Evolutionary conservation across 2,329 filamentous ascomycete genomes (phyloP), one percentile per base, ranked within the genome.

Genomic region (Aureobasidium pullulans): DNA sequence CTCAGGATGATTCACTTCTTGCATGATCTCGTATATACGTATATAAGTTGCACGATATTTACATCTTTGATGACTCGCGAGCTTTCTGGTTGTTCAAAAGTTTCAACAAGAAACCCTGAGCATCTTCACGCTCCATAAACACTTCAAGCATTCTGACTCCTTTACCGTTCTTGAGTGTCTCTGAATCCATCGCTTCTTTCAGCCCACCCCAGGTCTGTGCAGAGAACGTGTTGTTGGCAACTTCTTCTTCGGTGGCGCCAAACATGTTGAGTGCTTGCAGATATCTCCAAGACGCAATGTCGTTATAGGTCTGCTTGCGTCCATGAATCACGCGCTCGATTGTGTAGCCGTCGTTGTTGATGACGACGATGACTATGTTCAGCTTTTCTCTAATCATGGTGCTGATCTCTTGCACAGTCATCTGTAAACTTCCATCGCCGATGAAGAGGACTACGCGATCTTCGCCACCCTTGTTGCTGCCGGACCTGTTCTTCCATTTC

Each of bases 321-420:
- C 81, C 90, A 72, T 96, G 90, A 67, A 96, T 95, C 71, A 84
- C 88, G 31, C 91, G 84, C 75, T 96, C 91, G 71, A 95, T 94
- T 7, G 90, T 94, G 75, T 89, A 96, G 10, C 91, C 91, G 40
- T 92, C 84, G 71, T 95, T 95, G 79, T 88, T 90, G 65, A 96
- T 87, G 63, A 94, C 80, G 70, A 96, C 93, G 63, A 96, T 85
- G 68, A 91, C 93, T 16, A 89, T 84, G 62, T 86, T 85, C 60
- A 96, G 77, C 29, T 82, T 79, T 61, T 89, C 85, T 34, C 86
- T 82, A 64, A 96, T 83, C 81, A 96, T 93, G 11, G 90, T 94
- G 72, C 85, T 88, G 63, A 96, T 70, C 73, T 95, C 90, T 71
- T 96, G 90, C 0, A 83, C 86, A 0, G 90, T 95, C 61, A 96